Percentiles rank a stretch among this genome's conserved stretches.
These are phyloP conservation scores for Talaromyces rugulosus DNA, from an alignment of 2,329 filamentous ascomycete genomes.

Conservation along the genomic window DNA sequence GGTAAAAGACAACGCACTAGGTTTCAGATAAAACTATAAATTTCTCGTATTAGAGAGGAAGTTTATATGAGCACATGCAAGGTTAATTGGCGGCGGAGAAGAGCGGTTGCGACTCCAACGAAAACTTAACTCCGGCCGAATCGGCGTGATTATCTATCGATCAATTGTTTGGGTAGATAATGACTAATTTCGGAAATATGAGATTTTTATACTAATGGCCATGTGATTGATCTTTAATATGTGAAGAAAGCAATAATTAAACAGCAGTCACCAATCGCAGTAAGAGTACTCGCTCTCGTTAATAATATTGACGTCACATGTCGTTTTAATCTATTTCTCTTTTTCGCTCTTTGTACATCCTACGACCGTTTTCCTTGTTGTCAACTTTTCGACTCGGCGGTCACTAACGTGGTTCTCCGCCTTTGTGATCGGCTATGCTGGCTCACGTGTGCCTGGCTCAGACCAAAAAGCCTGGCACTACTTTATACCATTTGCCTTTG, in stretches of 20 bases:
- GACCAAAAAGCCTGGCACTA: not conserved
- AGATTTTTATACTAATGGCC: too few relatives aligned
- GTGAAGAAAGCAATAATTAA: too few relatives aligned
- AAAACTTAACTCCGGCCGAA: not conserved
- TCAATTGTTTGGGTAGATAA: not conserved
- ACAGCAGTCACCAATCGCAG: too few relatives aligned
- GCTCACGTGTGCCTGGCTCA: too few relatives aligned
- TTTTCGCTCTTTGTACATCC: not conserved
- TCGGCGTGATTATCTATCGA: not conserved
- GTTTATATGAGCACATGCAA: not conserved
- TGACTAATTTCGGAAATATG: too few relatives aligned
- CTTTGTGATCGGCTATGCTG: too few relatives aligned
- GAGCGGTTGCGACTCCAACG: not conserved
- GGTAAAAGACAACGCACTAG: not conserved
- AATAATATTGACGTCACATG: too few relatives aligned
- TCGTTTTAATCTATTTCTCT: too few relatives aligned
- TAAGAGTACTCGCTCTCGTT: too few relatives aligned
- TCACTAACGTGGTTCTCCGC: not conserved
- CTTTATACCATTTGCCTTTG: not conserved
- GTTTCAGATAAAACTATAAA: not conserved
- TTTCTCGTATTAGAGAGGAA: not conserved
- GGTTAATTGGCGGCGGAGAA: too few relatives aligned
- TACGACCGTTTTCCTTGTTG: not conserved
- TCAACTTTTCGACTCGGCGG: not conserved
- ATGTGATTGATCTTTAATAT: too few relatives aligned